These are phyloP conservation scores for Coemansia sp. DNA, from an alignment of 192 early-diverging fungal genomes.

Conservation along the genomic window DNA sequence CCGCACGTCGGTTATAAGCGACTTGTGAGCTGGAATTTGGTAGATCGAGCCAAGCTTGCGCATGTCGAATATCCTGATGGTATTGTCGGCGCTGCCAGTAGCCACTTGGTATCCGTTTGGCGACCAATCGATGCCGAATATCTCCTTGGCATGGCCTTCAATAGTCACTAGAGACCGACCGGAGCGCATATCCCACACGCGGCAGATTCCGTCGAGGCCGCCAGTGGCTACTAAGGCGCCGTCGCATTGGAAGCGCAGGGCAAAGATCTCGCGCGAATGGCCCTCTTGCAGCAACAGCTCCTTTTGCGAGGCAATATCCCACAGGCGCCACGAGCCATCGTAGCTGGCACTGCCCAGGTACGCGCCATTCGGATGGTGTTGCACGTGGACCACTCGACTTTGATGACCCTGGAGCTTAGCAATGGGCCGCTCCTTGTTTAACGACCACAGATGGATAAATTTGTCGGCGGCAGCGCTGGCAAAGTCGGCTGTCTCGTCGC, in stretches of 20 bases:
- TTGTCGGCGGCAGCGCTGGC: slow-evolving; percentile 85
- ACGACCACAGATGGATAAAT: slow-evolving; percentile 77
- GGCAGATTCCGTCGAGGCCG: slow-evolving; percentile 89
- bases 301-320: slow-evolving; percentile 77
- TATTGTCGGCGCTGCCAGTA: slow-evolving; percentile 89
- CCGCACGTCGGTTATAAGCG: slow-evolving; percentile 80
- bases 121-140: slow-evolving; percentile 85
- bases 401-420: slow-evolving; percentile 78
- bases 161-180: slow-evolving; percentile 87
- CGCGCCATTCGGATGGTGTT: slow-evolving; percentile 86
- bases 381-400: slow-evolving; percentile 79
- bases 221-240: slow-evolving; percentile 86
- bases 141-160: slow-evolving; percentile 90
- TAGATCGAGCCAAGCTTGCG: slow-evolving; percentile 73
- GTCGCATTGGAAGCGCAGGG: slow-evolving; percentile 89
- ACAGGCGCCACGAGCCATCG: slow-evolving; percentile 96
- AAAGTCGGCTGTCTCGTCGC: slow-evolving; percentile 62
- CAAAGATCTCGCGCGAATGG: slow-evolving; percentile 92
- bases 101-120: slow-evolving; percentile 93
- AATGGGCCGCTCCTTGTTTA: slow-evolving; percentile 78
- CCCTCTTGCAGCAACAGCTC: slow-evolving; percentile 93
- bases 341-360: slow-evolving; percentile 69
- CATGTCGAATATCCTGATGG: slow-evolving; percentile 92
- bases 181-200: slow-evolving; percentile 94
- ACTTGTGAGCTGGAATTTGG: slow-evolving; percentile 91